A percentile compares a stretch with the other conserved stretches of the same genome.
These are phyloP conservation scores for Pseudonitzschia multiseries DNA, from an alignment of 108 stramenopile genomes.

Conservation along the genomic window DNA sequence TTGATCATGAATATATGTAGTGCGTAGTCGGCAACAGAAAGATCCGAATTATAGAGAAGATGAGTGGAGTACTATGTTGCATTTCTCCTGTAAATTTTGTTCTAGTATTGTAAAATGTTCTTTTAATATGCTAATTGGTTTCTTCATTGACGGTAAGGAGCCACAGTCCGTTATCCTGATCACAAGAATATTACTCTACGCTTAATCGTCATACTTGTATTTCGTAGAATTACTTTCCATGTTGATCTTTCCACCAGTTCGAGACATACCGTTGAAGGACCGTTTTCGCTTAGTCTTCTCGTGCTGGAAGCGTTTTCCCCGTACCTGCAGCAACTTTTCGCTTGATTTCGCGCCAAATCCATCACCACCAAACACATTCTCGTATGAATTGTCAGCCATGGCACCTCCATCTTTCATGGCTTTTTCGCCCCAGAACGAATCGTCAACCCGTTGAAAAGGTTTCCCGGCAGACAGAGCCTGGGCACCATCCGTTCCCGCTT, in stretches of 20 bases:
- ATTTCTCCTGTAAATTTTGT: too few relatives aligned
- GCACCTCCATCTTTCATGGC: constrained; percentile 89
- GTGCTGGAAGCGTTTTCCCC: constrained; percentile 97
- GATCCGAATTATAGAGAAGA: too few relatives aligned
- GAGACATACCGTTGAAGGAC: constrained; percentile 84
- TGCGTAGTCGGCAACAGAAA: too few relatives aligned
- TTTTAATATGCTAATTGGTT: too few relatives aligned
- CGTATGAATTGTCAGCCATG: constrained; percentile 93
- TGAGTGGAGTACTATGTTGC: too few relatives aligned
- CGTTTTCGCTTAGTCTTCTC: constrained; percentile 99
- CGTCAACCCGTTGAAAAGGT: constrained; percentile 95
- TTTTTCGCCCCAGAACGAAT: constrained; percentile 86
- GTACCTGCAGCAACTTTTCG: constrained; percentile 88
- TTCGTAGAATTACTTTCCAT: constrained; percentile 78
- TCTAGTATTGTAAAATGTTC: too few relatives aligned
- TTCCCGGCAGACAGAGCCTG: constrained; percentile 82
- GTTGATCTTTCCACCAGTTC: constrained; percentile 74
- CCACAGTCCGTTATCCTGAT: background rate
- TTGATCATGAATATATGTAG: background rate
- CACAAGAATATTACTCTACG: background rate
- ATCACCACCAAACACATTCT: constrained; percentile 88
- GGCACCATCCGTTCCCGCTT: constrained; percentile 84
- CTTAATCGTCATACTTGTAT: constrained; percentile 32
- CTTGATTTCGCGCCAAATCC: constrained; percentile 96
- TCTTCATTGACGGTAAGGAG: too few relatives aligned